Conservation (phyloP, 2,329 filamentous ascomycete species). For the Emericellopsis cladophorae region DNA sequence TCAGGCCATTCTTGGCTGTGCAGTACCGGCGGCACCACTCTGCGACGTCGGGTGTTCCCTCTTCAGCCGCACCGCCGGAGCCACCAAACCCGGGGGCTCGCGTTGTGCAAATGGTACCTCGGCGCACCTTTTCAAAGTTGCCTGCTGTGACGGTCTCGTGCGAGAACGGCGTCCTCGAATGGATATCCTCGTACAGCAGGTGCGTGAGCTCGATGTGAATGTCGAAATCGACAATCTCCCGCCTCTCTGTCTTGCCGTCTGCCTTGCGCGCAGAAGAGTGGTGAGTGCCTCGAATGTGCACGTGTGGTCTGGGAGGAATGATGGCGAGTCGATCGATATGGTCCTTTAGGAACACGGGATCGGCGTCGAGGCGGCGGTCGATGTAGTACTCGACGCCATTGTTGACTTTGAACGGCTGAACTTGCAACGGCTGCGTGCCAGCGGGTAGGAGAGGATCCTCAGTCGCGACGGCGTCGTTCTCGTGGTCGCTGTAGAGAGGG, state of each 20-base stretch:
- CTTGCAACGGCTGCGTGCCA: conserved; percentile 5
- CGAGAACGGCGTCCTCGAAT: conserved; percentile 15
- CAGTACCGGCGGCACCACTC: conserved; percentile 62
- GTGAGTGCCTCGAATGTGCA: conserved; percentile 42
- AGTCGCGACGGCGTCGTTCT: conserved; percentile 5
- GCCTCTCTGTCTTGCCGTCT: conserved; percentile 27
- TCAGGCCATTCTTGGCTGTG: conserved; percentile 41
- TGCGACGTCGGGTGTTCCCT: conserved; percentile 16
- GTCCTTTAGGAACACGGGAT: conserved; percentile 26
- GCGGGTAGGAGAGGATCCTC: conserved; percentile 11
- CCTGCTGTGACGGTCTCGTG: conserved; percentile 28
- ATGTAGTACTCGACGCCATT: conserved; percentile 27
- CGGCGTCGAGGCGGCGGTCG: conserved; percentile 28
- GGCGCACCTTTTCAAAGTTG: conserved; percentile 46
- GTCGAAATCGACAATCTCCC: conserved; percentile 44
- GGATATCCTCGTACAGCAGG: conserved; percentile 36
- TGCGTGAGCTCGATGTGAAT: conserved; percentile 45
- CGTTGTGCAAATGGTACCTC: conserved; percentile 48
- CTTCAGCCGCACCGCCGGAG: conserved; percentile 12
- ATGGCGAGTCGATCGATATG: conserved; percentile 30
- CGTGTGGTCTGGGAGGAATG: conserved; percentile 37
- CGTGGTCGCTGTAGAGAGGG: conserved; percentile 29
- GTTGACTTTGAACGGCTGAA: conserved; percentile 17
- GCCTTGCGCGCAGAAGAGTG: conserved; percentile 23
- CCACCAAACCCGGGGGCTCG: conserved; percentile 31